phyloP scores from a whole-genome alignment of 805 yeast genomes.

The Candida maris region DNA sequence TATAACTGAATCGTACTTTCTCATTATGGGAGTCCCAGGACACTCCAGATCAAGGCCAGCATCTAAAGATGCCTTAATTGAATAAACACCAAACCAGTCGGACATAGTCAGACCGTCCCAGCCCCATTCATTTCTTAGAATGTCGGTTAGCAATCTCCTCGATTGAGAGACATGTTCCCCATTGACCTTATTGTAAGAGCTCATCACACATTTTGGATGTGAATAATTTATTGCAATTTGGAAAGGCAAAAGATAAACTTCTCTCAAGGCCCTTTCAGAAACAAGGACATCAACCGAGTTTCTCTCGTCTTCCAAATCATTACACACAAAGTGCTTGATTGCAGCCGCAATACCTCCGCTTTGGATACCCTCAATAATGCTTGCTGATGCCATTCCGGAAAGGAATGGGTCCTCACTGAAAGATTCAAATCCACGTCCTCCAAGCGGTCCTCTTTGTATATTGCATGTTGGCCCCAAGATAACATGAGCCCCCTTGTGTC shows the following conservation, averaged over 20 bases:
- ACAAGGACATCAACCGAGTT: slow-evolving; percentile 45
- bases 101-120: slow-evolving; percentile 58
- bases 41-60: slow-evolving; percentile 64
- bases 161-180: slow-evolving; percentile 59
- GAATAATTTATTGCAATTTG: slow-evolving; percentile 55
- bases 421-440: slow-evolving; percentile 31
- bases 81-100: slow-evolving; percentile 63
- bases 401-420: slow-evolving; percentile 26
- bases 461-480: slow-evolving; percentile 38
- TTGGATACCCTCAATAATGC: slow-evolving; percentile 55
- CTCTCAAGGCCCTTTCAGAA: slow-evolving; percentile 61
- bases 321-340: slow-evolving; percentile 61
- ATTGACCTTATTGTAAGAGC: slow-evolving; percentile 59
- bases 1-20: slow-evolving; percentile 38
- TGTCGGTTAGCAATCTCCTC: slow-evolving; percentile 39
- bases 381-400: slow-evolving; percentile 46
- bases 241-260: slow-evolving; percentile 62
- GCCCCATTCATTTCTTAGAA: slow-evolving; percentile 55
- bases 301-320: slow-evolving; percentile 60
- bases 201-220: slow-evolving; percentile 56
- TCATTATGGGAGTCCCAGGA: slow-evolving; percentile 58
- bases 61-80: slow-evolving; percentile 43
- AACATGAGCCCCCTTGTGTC: slow-evolving; percentile 40
- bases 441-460: slow-evolving; percentile 44
- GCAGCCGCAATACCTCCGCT: slow-evolving; percentile 49